phyloP scores from a whole-genome alignment of 2,329 filamentous ascomycete species.

The Dothiorella sarmentorum region DNA sequence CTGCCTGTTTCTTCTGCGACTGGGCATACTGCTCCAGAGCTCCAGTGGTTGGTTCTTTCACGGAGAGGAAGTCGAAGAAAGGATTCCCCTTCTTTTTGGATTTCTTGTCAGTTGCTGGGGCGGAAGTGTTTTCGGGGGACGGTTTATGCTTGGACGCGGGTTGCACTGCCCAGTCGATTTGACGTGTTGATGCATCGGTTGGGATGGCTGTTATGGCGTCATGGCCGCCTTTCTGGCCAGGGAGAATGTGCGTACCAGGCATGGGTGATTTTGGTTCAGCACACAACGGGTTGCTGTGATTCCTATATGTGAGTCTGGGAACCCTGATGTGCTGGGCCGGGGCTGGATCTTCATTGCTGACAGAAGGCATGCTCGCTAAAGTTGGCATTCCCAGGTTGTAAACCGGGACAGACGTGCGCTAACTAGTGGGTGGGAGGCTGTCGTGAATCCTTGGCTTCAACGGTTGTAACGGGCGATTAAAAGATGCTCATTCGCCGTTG shows the following conservation, averaged over 20 bases:
- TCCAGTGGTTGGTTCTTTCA: slow-evolving; percentile 49
- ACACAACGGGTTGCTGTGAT: background rate
- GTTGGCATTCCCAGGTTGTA: background rate
- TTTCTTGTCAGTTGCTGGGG: background rate
- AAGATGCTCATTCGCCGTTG: background rate
- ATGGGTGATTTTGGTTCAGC: background rate
- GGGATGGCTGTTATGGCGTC: slow-evolving; percentile 8
- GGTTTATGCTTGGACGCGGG: background rate
- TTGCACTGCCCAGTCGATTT: slow-evolving; percentile 5
- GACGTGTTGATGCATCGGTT: background rate
- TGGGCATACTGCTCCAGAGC: slow-evolving; percentile 47
- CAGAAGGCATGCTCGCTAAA: background rate
- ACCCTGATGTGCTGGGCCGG: background rate
- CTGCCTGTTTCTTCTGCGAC: slow-evolving; percentile 33
- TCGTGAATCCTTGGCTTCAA: slow-evolving; percentile 4
- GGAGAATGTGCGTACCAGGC: background rate
- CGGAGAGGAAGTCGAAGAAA: slow-evolving; percentile 44
- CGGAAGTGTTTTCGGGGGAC: background rate
- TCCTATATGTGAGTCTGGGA: slow-evolving; percentile 15
- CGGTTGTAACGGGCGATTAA: background rate
- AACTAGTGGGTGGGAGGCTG: slow-evolving; percentile 5
- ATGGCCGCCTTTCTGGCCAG: background rate
- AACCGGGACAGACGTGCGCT: too few species aligned
- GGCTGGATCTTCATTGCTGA: background rate
- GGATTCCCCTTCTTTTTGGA: slow-evolving; percentile 28